A percentile compares a stretch with the other conserved stretches of the same genome.
Evolutionary conservation across 768 basidiomycete genomes (phyloP).

Genomic region (Cyclocybe aegerita): DNA sequence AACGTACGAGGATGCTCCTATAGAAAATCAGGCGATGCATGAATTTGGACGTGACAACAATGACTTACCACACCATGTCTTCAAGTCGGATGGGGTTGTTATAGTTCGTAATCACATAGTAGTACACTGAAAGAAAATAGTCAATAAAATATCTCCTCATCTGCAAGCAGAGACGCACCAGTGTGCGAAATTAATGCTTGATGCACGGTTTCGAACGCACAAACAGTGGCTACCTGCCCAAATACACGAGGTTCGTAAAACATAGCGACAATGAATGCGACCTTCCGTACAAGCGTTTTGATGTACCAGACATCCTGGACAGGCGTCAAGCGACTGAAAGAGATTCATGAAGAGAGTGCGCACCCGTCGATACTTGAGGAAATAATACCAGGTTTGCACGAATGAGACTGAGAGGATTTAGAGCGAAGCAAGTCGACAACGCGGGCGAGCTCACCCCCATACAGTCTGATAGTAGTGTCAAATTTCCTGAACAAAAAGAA

Average conservation of each 20-base stretch:
- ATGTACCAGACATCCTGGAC: slow-evolving; percentile 50
- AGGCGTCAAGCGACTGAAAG: slow-evolving; percentile 6
- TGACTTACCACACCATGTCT: slow-evolving; percentile 46
- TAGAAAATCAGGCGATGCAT: neutral
- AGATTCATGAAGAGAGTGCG: slow-evolving; percentile 3
- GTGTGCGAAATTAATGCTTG: slow-evolving; percentile 56
- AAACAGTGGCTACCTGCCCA: slow-evolving; percentile 44
- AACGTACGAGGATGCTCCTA: slow-evolving; percentile 52
- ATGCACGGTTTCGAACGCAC: slow-evolving; percentile 51
- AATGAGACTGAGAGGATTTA: slow-evolving; percentile 42
- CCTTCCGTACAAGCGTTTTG: slow-evolving; percentile 40
- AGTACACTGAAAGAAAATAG: slow-evolving; percentile 39
- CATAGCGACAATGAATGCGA: neutral
- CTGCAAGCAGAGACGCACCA: slow-evolving; percentile 26
- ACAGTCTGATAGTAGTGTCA: slow-evolving; percentile 33
- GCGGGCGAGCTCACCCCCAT: slow-evolving; percentile 42
- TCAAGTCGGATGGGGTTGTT: slow-evolving; percentile 37
- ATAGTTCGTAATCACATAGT: slow-evolving; percentile 53
- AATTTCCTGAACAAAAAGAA: neutral
- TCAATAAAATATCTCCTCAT: neutral
- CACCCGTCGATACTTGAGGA: slow-evolving; percentile 43
- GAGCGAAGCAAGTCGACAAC: neutral
- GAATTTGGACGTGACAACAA: neutral
- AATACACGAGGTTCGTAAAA: neutral
- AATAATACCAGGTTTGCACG: slow-evolving; percentile 58